Base-by-base conservation (phyloP, 169 alveolate species). In the Plasmodium sp. region DNA sequence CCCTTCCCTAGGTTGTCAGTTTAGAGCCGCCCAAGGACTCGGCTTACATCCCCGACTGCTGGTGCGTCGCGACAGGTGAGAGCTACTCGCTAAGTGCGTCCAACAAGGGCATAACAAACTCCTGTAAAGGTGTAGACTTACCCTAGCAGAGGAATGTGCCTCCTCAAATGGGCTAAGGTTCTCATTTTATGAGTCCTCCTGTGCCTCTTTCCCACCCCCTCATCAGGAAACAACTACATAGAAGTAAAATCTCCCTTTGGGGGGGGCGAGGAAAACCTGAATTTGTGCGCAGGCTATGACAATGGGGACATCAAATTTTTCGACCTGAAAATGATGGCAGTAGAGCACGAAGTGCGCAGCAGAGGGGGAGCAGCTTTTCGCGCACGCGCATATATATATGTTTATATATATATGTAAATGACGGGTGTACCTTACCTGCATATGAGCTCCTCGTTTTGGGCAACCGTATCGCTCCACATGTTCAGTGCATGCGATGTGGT, bases 231-330 rank as follows among this genome's bases (percentile, higher is more conserved):
- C 71, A 90, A 90, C 48, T 81, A 90, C 81, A 81, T 90, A 41
- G 84, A 81, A 36, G 84, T 58, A 80, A 90, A 90, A n/a, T 5
- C 83, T 6, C 36, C 93, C 80, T 96, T 33, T 96, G 97, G 93
- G 96, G 97, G 84, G 75, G 95, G 58, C 96, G 97, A 94, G 98
- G 97, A 96, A 95, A 98, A 94, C 95, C 93, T 83, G 73, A 90
- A 74, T 81, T 62, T 98, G 0, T 98, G 98, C 10, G 98, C 98
- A 39, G 99, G 99, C 10, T 98, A 98, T 95, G 99, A 98, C 94
- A 98, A 98, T 93, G 99, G 99, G 51, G 99, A 98, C 95, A 94
- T 98, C 9, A 98, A 98, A 85, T 92, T 97, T 51, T 98, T 97
- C 95, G 99, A 98, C 88, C 82, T 98, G 48, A 90, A 71, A 90